These are phyloP conservation scores for Solanum chmielewskii DNA, from an alignment of 257 asterid species.

Conservation along the genomic window DNA sequence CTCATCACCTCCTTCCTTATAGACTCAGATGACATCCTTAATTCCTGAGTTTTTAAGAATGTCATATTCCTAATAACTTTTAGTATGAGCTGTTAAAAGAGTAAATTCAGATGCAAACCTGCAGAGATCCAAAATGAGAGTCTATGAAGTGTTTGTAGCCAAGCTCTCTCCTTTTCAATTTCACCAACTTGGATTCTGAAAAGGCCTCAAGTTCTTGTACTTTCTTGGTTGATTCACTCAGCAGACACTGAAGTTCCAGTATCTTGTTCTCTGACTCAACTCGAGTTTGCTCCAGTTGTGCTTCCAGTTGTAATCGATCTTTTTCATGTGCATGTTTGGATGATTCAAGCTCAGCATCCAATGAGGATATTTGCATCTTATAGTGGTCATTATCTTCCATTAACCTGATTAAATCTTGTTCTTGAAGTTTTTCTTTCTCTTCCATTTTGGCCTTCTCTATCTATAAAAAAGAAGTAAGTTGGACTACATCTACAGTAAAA, in stretches of 20 bases:
- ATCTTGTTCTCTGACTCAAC: constrained; percentile 48
- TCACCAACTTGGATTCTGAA: constrained; percentile 60
- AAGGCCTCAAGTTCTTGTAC: constrained; percentile 74
- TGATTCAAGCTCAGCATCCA: constrained; percentile 42
- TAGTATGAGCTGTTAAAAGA: neutral
- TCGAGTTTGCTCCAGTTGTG: constrained; percentile 43
- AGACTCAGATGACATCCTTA: constrained; percentile 57
- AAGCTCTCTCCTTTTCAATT: constrained; percentile 75
- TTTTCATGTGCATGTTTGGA: constrained; percentile 45
- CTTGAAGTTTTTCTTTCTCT: constrained; percentile 52
- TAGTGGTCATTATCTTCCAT: constrained; percentile 44
- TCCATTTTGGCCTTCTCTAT: constrained; percentile 58
- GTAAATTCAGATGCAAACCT: constrained; percentile 35
- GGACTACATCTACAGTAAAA: neutral
- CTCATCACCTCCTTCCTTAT: constrained; percentile 63
- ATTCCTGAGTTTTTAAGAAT: constrained; percentile 36
- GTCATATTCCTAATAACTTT: neutral
- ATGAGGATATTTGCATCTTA: constrained; percentile 44
- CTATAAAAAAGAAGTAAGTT: constrained; percentile 26
- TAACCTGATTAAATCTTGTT: constrained; percentile 41
- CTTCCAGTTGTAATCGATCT: constrained; percentile 35
- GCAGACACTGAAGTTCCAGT: constrained; percentile 47
- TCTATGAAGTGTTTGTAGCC: constrained; percentile 57
- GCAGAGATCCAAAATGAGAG: constrained; percentile 58
- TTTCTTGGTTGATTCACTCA: constrained; percentile 56